These are phyloP conservation scores for Cytospora piceae DNA, from an alignment of 2,329 filamentous ascomycete species.

Conservation along the genomic window DNA sequence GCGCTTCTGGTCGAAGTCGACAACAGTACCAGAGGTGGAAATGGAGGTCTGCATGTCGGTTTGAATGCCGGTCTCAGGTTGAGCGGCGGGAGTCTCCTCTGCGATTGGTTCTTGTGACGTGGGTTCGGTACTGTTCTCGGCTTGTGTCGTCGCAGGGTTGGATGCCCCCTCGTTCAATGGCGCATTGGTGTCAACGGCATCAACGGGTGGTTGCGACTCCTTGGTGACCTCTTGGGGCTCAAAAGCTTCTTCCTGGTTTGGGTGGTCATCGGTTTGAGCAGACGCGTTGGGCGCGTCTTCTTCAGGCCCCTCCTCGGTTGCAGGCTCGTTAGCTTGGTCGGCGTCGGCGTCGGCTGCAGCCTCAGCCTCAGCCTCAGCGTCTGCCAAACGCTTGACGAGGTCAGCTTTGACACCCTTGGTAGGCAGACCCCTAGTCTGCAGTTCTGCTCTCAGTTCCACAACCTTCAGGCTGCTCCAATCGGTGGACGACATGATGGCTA, in stretches of 20 bases:
- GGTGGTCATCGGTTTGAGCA: constrained; percentile 25
- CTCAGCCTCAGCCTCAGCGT: constrained; percentile 41
- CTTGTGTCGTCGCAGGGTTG: background rate
- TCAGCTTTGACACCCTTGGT: constrained; percentile 73
- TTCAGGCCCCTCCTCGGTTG: constrained; percentile 32
- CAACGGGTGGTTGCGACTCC: constrained; percentile 10
- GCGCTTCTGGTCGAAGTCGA: constrained; percentile 54
- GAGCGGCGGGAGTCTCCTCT: constrained; percentile 5
- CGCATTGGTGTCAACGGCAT: constrained; percentile 3
- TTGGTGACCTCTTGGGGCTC: constrained; percentile 18
- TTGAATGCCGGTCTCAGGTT: constrained; percentile 11
- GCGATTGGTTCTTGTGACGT: constrained; percentile 35
- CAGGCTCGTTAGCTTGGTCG: constrained; percentile 27
- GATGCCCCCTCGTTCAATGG: constrained; percentile 17
- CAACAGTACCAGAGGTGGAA: constrained; percentile 38
- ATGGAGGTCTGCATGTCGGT: constrained; percentile 18
- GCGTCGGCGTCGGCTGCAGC: constrained; percentile 29
- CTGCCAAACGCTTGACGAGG: constrained; percentile 66
- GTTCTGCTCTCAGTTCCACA: constrained; percentile 72
- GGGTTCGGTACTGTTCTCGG: constrained; percentile 3
- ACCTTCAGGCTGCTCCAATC: constrained; percentile 70
- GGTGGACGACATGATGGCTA: constrained; percentile 45
- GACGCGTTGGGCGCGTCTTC: constrained; percentile 16
- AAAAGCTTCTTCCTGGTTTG: constrained; percentile 33
- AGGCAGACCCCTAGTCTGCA: constrained; percentile 72